Evolutionary conservation across 768 basidiomycete species (phyloP).

Genomic region (Russula abietina): DNA sequence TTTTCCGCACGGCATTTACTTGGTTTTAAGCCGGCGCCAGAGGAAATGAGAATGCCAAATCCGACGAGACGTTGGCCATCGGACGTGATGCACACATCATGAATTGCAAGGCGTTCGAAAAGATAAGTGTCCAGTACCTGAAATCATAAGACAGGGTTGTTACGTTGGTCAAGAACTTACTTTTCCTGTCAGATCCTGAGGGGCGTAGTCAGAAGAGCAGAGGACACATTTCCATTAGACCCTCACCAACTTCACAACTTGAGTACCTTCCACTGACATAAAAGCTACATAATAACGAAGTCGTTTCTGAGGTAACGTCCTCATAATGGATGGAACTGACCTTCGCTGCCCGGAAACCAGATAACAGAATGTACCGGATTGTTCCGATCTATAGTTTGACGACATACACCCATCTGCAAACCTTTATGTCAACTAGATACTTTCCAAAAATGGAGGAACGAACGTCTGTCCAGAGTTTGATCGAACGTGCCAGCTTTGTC

Average conservation of each 20-base stretch:
- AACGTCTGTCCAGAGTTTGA: slow-evolving; percentile 72
- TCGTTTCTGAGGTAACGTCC: background rate
- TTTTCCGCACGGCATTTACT: slow-evolving; percentile 71
- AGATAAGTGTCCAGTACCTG: slow-evolving; percentile 48
- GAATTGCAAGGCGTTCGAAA: slow-evolving; percentile 56
- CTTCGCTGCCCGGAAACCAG: slow-evolving; percentile 61
- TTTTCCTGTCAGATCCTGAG: slow-evolving; percentile 55
- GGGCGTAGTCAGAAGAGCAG: background rate
- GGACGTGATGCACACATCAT: slow-evolving; percentile 66
- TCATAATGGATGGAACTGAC: slow-evolving; percentile 31
- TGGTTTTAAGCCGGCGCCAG: slow-evolving; percentile 56
- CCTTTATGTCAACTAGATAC: slow-evolving; percentile 2
- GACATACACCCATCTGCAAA: slow-evolving; percentile 58
- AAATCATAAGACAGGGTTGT: background rate
- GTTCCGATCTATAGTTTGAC: slow-evolving; percentile 54
- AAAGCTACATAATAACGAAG: slow-evolving; percentile 41
- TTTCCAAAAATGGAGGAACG: slow-evolving; percentile 20
- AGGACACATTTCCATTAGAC: background rate
- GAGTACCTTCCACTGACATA: slow-evolving; percentile 61
- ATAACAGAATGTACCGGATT: slow-evolving; percentile 53
- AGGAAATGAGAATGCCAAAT: slow-evolving; percentile 61
- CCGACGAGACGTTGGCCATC: slow-evolving; percentile 57
- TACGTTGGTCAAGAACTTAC: background rate
- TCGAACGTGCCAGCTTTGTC: slow-evolving; percentile 55
- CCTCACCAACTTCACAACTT: slow-evolving; percentile 54